Evolutionary conservation across 768 basidiomycete species (phyloP), one percentile per base, ranked within the genome.

Genomic region (Amanita phalloides): DNA sequence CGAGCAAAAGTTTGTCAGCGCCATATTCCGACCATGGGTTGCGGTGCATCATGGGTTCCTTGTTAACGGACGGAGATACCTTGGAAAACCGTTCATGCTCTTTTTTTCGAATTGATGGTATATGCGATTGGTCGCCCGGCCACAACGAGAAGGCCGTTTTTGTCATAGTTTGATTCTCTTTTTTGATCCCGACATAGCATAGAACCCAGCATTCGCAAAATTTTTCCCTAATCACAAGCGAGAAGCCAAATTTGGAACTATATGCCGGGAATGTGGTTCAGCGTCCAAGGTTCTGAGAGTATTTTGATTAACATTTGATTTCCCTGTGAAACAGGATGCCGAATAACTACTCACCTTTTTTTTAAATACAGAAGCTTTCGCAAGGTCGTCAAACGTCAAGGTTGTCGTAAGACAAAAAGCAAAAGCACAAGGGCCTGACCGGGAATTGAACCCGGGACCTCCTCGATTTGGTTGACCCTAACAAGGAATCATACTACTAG

Each of bases 361-460:
- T 33, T 13, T 32, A 32, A 30, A 25, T 33, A 41, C n/a, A 42
- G 17, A 41, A 50, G 10, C 48, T 14, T 37, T n/a, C 30, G 46
- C 23, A 17, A 13, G 17, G 7, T 20, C 23, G 14, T 17, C 3
- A 32, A 33, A 3, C 3, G 1, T 6, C 4, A 35, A 13, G n/a
- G 14, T 20, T 28, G 36, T 23, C 26, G 21, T 36, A 28, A 44
- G 10, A 6, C 4, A 21, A 25, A 33, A 23, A n/a, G 33, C 21
- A 28, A 45, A 45, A 45, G 45, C 8, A 45, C 43, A 25, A 35
- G 75, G 81, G 80, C 82, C 81, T 82, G 74, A 76, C 81, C 77
- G 82, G 82, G 83, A 84, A 84, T 85, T 84, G 83, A 86, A 85
- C 84, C 82, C 82, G 77, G 82, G 81, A 84, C 84, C 84, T 85